Conservation (phyloP, 2,329 filamentous ascomycete genomes). For the Botrytis byssoidea region DNA sequence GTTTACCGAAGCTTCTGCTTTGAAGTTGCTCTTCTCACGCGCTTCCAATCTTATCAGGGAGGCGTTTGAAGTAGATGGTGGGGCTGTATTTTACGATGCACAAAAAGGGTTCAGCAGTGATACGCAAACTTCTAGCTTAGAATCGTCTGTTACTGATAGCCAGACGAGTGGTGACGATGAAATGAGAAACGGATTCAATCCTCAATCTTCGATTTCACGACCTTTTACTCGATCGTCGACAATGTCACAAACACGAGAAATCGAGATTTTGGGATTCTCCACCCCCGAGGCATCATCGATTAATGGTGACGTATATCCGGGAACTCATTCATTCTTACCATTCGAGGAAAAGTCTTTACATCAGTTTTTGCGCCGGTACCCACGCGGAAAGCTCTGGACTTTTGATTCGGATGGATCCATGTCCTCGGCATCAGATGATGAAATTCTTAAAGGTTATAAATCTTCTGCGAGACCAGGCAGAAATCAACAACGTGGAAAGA, state of each 20-base stretch:
- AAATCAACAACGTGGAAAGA: slow-evolving; percentile 24
- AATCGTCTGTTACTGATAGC: slow-evolving; percentile 19
- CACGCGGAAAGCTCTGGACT: slow-evolving; percentile 48
- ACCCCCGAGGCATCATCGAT: slow-evolving; percentile 36
- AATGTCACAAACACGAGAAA: slow-evolving; percentile 22
- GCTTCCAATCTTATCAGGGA: slow-evolving; percentile 39
- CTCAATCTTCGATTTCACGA: neutral
- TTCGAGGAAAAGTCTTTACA: slow-evolving; percentile 36
- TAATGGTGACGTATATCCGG: slow-evolving; percentile 34
- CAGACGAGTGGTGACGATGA: slow-evolving; percentile 16
- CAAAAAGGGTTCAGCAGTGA: slow-evolving; percentile 33
- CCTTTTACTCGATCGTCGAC: slow-evolving; percentile 9
- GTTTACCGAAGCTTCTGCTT: slow-evolving; percentile 31
- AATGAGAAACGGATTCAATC: neutral
- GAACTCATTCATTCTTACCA: slow-evolving; percentile 31
- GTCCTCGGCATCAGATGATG: slow-evolving; percentile 47
- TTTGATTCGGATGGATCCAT: slow-evolving; percentile 46
- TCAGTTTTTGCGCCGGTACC: slow-evolving; percentile 44
- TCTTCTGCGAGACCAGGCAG: slow-evolving; percentile 19
- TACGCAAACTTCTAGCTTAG: neutral
- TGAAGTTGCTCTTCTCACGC: slow-evolving; percentile 36
- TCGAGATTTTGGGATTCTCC: slow-evolving; percentile 38
- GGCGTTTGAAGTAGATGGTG: slow-evolving; percentile 39
- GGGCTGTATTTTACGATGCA: slow-evolving; percentile 38
- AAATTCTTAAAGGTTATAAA: slow-evolving; percentile 27